Evolutionary conservation across 495 filamentous ascomycete species (phyloP), one percentile per base, ranked within the genome.

Genomic region (Trypethelium eluteriae): DNA sequence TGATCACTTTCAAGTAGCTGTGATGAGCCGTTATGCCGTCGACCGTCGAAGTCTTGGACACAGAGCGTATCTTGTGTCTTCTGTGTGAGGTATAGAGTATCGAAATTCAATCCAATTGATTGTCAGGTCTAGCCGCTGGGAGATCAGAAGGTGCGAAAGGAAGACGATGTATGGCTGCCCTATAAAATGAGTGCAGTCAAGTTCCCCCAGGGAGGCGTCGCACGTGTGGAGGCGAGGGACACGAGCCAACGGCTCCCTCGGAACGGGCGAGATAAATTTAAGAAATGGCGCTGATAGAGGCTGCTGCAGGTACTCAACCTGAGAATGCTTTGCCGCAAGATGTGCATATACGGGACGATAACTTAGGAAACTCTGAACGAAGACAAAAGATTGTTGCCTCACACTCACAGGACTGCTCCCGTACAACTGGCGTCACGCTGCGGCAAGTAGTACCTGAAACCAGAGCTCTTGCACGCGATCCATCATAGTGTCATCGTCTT

Each of bases 111-210:
- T 59, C 53, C 53, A 59, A 63, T 63, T 11, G 34, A 2, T 18
- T 41, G 35, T 25, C 5, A 25, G 25, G 62, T 47, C 35, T 63
- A 63, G 62, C 62, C 62, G 62, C 62, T 63, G 62, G 38, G 38
- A 41, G 41, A 35, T 41, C 41, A 3, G 41, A 41, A 34, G 32
- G n/a, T 47, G 38, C 38, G 38, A 47, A 63, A 6, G 62, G 41
- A 12, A 63, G 25, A 12, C 35, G 14, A 47, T 63, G 62, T 63
- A 63, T 63, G 62, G 62, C 62, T 63, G 38, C 14, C 38, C 38
- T 32, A 47, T 32, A 38, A 63, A 63, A 63, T 63, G 62, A 63
- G 53, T 35, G 32, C 53, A 59, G 53, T 35, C 53, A 32, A 36
- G 32, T n/a, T 14, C 53, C 53, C 53, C 53, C 53, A 35, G n/a